These are phyloP conservation scores for Trichopus zeylanicus DNA, from an alignment of 116 monocot species.

Conservation along the genomic window DNA sequence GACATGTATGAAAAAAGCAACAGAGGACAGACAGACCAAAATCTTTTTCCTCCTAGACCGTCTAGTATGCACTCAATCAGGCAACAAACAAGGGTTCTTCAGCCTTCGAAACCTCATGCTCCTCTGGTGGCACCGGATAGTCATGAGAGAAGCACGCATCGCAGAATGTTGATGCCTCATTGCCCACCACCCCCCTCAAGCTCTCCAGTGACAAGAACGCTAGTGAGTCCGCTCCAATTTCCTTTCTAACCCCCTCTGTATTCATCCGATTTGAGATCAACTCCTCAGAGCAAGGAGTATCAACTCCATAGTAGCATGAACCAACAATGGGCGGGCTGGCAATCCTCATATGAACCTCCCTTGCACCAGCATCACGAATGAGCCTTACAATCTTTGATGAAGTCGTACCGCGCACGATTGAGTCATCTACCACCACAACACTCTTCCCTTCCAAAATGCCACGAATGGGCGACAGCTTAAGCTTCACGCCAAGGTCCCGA, in stretches of 20 bases:
- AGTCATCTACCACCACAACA: slow-evolving; percentile 91
- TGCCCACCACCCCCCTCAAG: slow-evolving; percentile 30
- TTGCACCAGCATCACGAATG: slow-evolving; percentile 54
- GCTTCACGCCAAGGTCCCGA: slow-evolving; percentile 72
- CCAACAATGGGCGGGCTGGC: slow-evolving; percentile 77
- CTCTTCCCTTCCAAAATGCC: slow-evolving; percentile 63
- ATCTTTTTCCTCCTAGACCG: background rate
- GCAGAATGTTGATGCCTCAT: slow-evolving; percentile 57
- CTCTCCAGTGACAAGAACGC: slow-evolving; percentile 59
- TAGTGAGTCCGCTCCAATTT: slow-evolving; percentile 77
- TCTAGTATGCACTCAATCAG: background rate
- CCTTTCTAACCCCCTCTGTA: slow-evolving; percentile 53
- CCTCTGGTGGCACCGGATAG: slow-evolving; percentile 65
- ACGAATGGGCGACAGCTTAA: slow-evolving; percentile 71
- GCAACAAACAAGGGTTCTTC: background rate
- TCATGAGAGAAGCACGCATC: slow-evolving; percentile 80
- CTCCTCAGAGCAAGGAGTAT: slow-evolving; percentile 69
- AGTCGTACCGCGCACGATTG: slow-evolving; percentile 91
- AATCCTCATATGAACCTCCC: slow-evolving; percentile 89
- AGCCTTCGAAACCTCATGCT: slow-evolving; percentile 24
- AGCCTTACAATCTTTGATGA: slow-evolving; percentile 79
- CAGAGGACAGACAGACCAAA: background rate
- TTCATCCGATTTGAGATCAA: slow-evolving; percentile 78
- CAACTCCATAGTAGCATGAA: slow-evolving; percentile 83
- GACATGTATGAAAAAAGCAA: background rate